Evolutionary conservation across 495 filamentous ascomycete species (phyloP), one percentile per base, ranked within the genome.

Genomic region (Geopyxis carbonaria): DNA sequence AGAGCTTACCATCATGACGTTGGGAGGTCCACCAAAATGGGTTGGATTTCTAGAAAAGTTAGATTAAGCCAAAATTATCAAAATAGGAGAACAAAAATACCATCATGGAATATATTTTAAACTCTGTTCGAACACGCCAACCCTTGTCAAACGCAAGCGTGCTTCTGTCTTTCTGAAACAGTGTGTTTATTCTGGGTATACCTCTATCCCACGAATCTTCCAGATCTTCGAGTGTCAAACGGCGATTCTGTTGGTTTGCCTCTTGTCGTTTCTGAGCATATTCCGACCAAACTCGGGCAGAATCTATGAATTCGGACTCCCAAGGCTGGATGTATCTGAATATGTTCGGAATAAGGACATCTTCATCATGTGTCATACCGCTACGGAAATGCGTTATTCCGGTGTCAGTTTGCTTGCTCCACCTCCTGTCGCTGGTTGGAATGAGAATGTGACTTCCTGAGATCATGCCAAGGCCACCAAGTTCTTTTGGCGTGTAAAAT

Each of bases 1-100:
- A 99, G 27, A 99, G 63, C 59, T 95, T 99, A 58, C 91, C 91
- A 52, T 99, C 91, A 52, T 99, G 91, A 33, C 91, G 68, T 59
- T 95, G 91, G 51, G 81, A 92, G 2, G 91, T 99, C 91, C 89
- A 97, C 87, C 86, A 94, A 69, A 94, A 97, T 0, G 89, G 87
- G 58, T 94, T 94, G 66, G 81, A 92, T 75, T 94, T 95, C 51
- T 54, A 45, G 7, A 38, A 8, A 22, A 15, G 14, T 53, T 41
- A 54, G 35, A 29, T 6, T n/a, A 5, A 15, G n/a, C 6, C 31
- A 36, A 9, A 7, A 31, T 2, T 20, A 28, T n/a, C n/a, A n/a
- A 4, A 21, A 24, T 3, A 28, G 13, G 9, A 8, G 14, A 15
- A 27, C 11, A 36, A 18, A 29, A 38, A 38, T 45, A 53, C 51